Evolutionary conservation across 768 basidiomycete species (phyloP), one percentile per base, ranked within the genome.

Genomic region (Suillus plorans): DNA sequence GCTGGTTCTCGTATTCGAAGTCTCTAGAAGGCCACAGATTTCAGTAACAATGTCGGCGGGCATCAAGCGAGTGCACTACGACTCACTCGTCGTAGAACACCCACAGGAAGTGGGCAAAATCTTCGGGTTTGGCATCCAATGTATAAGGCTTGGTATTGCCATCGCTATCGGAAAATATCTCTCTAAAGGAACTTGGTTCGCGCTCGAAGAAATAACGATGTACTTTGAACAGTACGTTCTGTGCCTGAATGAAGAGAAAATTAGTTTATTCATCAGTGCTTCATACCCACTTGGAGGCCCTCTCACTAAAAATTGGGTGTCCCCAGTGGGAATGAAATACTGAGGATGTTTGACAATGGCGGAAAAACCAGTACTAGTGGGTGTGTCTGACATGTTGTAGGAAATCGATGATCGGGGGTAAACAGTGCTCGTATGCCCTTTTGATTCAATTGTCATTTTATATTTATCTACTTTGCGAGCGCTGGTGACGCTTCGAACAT

Each of bases 41-140:
- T 59, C 12, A 59, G 41, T 31, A 42, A 59, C 16, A 10, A 22
- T 12, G 10, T 42, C 18, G 3, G 25, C 20, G 57, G 28, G 3
- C 39, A 28, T 41, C 20, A 34, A 16, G 22, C 44, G 44, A 5
- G 28, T 18, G 8, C 14, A 10, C 37, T n/a, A 37, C 8, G 2
- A 70, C 81, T 68, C 66, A 86, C 84, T 80, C 80, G 47, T 86
- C 85, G 60, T 88, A 88, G 69, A 86, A 86, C 0, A 87, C 80
- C 81, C 85, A 86, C 0, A 87, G 70, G 0, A 88, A 79, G 0
- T 72, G 72, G 1, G 80, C 79, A 62, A 88, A 86, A 0, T 84
- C 78, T 0, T 72, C 64, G 0, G 75, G 67, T 0, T 71, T 75
- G 2, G 81, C 76, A 3, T 81, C 69, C 2, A 61, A 22, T 2